Evolutionary conservation across 352 stramenopile species (phyloP).

Genomic region (Bremia lactucae): DNA sequence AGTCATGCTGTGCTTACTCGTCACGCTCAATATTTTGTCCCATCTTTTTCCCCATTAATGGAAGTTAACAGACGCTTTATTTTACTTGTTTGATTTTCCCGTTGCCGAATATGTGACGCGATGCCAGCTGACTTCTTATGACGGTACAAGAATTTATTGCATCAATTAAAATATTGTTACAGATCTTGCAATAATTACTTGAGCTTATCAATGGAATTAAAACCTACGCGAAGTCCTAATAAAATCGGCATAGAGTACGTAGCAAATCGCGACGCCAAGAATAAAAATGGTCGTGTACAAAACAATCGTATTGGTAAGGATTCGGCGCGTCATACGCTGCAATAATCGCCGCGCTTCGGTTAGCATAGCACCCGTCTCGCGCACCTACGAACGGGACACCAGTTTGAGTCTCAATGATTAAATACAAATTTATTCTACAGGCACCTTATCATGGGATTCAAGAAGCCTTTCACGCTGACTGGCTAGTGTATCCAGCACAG

Average conservation of each 20-base stretch:
- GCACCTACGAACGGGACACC: slow-evolving; percentile 24
- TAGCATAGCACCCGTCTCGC: slow-evolving; percentile 60
- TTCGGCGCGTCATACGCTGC: slow-evolving; percentile 63
- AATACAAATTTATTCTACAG: not conserved
- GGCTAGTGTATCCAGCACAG: slow-evolving; percentile 54
- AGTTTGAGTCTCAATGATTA: not conserved
- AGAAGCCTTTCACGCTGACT: slow-evolving; percentile 64
- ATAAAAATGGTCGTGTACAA: slow-evolving; percentile 68
- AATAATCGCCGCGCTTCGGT: slow-evolving; percentile 54
- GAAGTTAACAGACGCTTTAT: slow-evolving; percentile 10
- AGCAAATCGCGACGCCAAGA: slow-evolving; percentile 54
- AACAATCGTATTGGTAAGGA: slow-evolving; percentile 71
- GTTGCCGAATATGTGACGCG: too few species aligned
- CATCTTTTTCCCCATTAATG: slow-evolving; percentile 11
- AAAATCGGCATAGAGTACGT: slow-evolving; percentile 73
- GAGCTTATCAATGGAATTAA: slow-evolving; percentile 1
- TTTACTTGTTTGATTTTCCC: too few species aligned
- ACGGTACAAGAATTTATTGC: too few species aligned
- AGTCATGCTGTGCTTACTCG: slow-evolving; percentile 19
- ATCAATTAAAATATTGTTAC: too few species aligned
- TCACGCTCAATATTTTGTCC: slow-evolving; percentile 17
- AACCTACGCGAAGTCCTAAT: slow-evolving; percentile 28
- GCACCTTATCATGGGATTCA: slow-evolving; percentile 55
- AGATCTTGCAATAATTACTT: too few species aligned
- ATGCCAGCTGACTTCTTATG: too few species aligned